These are phyloP conservation scores for Picea engelmannii DNA, from an alignment of 83 land plant species.

Conservation along the genomic window DNA sequence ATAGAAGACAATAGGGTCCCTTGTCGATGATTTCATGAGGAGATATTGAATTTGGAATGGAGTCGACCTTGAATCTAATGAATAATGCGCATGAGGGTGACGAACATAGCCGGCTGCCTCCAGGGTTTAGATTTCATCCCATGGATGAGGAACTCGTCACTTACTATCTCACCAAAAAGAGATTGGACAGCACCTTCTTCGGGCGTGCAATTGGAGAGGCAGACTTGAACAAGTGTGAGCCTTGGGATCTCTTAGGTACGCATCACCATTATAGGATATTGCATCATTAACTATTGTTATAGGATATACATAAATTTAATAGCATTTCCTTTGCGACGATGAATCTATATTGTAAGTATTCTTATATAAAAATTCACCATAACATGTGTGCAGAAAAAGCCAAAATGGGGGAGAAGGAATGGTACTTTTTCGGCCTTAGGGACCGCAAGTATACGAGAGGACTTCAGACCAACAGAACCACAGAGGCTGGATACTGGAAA, in stretches of 20 bases:
- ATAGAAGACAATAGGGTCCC: too few relatives aligned
- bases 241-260: slow-evolving; percentile 80
- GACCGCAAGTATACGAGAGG: slow-evolving; percentile 70
- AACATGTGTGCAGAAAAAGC: slow-evolving; percentile 30
- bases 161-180: slow-evolving; percentile 55
- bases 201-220: slow-evolving; percentile 60
- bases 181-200: slow-evolving; percentile 45
- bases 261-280: too few relatives aligned
- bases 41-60: too few relatives aligned
- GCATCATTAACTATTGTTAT: too few relatives aligned
- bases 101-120: too few relatives aligned
- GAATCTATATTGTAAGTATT: too few relatives aligned
- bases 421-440: slow-evolving; percentile 66
- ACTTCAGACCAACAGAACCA: slow-evolving; percentile 40
- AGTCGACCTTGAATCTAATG: too few relatives aligned
- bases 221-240: slow-evolving; percentile 81
- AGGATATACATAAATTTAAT: too few relatives aligned
- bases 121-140: slow-evolving; percentile 71
- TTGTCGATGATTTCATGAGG: too few relatives aligned
- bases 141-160: slow-evolving; percentile 76
- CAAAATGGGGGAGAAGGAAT: slow-evolving; percentile 51
- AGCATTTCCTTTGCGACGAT: too few relatives aligned
- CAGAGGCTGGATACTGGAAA: slow-evolving; percentile 71
- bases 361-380: background rate
- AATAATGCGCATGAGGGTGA: background rate